Conservation (phyloP, 2,329 filamentous ascomycete genomes). For the Fusarium subglutinans region DNA sequence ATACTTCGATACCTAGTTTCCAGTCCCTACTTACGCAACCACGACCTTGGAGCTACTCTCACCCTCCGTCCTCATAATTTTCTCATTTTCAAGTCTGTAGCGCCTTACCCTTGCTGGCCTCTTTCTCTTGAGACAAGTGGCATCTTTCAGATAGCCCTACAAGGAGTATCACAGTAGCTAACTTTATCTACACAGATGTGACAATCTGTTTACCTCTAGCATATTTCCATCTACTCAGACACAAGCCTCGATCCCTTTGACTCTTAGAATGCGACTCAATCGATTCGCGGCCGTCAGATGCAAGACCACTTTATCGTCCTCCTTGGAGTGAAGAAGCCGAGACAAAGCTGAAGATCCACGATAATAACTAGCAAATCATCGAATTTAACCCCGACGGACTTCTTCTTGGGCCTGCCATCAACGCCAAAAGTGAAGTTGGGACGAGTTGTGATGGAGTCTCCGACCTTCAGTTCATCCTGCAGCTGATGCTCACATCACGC, state of each 20-base stretch:
- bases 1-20: fast-evolving
- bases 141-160: neutral
- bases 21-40: no score
- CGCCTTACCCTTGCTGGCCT: neutral
- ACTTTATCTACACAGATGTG: no score
- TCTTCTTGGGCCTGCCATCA: no score
- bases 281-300: neutral
- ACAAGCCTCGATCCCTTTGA: fast-evolving
- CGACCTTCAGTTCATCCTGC: no score
- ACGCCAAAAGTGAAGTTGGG: neutral
- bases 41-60: neutral
- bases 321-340: neutral
- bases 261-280: neutral
- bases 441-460: neutral
- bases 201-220: fast-evolving
- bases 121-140: neutral
- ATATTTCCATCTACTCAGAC: neutral
- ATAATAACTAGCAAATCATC: fast-evolving
- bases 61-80: fast-evolving
- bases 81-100: neutral
- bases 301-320: neutral
- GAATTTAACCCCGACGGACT: fast-evolving
- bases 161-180: fast-evolving
- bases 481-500: no score
- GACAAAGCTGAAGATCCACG: fast-evolving